Conservation (phyloP, 768 basidiomycete species). For the Sutorius australiensis region DNA sequence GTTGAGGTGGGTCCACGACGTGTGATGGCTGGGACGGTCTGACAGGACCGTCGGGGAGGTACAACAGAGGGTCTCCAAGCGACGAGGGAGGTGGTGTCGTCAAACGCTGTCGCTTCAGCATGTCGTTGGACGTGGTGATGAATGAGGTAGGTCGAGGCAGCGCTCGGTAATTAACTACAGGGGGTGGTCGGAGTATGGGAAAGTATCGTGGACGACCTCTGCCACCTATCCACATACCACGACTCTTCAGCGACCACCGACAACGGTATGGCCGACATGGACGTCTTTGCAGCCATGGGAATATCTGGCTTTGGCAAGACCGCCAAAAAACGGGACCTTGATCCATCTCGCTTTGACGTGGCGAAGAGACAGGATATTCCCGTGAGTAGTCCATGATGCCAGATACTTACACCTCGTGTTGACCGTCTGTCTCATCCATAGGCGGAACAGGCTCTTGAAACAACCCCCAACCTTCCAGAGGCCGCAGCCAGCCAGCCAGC, state of each 20-base stretch:
- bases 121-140: slow-evolving; percentile 21
- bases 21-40: slow-evolving; percentile 13
- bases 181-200: slow-evolving; percentile 20
- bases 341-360: slow-evolving; percentile 77
- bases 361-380: slow-evolving; percentile 52
- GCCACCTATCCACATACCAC: slow-evolving; percentile 11
- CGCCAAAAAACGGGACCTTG: slow-evolving; percentile 58
- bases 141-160: not conserved
- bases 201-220: slow-evolving; percentile 13
- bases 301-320: slow-evolving; percentile 82
- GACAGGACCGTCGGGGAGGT: slow-evolving; percentile 11
- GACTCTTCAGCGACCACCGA: slow-evolving; percentile 1
- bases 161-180: slow-evolving; percentile 5
- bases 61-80: slow-evolving; percentile 24
- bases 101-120: slow-evolving; percentile 55
- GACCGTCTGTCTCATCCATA: slow-evolving; percentile 12
- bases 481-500: slow-evolving; percentile 22
- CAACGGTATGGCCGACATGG: slow-evolving; percentile 52
- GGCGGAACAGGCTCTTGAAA: slow-evolving; percentile 12
- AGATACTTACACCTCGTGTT: slow-evolving; percentile 19
- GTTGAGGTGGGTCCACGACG: slow-evolving; percentile 9
- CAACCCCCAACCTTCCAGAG: slow-evolving; percentile 15
- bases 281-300: slow-evolving; percentile 79
- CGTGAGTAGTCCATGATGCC: slow-evolving; percentile 18
- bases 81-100: slow-evolving; percentile 40